Percentiles rank a stretch among this genome's conserved stretches.
These are phyloP conservation scores for Beauveria australis DNA, from an alignment of 2,329 filamentous ascomycete genomes.

Conservation along the genomic window DNA sequence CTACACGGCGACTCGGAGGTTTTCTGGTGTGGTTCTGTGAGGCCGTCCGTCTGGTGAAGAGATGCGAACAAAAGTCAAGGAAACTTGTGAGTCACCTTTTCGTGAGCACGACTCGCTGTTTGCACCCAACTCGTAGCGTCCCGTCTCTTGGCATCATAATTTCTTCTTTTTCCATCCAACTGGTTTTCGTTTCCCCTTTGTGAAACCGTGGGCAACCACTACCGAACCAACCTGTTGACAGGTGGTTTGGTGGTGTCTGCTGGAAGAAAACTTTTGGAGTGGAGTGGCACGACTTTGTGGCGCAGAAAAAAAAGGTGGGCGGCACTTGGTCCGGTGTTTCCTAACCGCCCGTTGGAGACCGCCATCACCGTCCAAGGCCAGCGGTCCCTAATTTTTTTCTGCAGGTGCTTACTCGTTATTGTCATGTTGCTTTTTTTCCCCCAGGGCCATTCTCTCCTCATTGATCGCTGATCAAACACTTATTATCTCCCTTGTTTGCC, in stretches of 20 bases:
- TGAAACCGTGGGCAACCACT: not conserved
- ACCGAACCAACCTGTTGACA: not conserved
- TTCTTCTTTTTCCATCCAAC: not conserved
- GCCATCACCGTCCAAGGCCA: not conserved
- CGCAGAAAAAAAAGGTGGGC: not conserved
- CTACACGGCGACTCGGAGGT: not conserved
- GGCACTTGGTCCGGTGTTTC: not conserved
- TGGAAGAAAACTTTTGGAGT: conserved; percentile 2
- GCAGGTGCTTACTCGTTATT: not conserved
- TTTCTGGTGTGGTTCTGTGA: too few species aligned
- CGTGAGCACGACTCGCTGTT: too few species aligned
- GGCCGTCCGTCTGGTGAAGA: not conserved
- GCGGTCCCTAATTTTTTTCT: not conserved
- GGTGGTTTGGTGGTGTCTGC: not conserved
- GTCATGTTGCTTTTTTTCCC: not conserved
- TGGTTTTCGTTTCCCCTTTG: too few species aligned
- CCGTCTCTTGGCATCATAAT: not conserved
- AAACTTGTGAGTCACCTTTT: too few species aligned
- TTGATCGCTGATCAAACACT: not conserved
- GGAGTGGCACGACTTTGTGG: not conserved
- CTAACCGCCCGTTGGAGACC: conserved; percentile 1
- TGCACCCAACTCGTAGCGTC: too few species aligned
- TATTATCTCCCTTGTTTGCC: not conserved
- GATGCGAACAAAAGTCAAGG: too few species aligned
- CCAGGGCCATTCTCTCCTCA: not conserved